Conservation (phyloP, 495 filamentous ascomycete genomes). For the Melanomma pulvis-pyrius region DNA sequence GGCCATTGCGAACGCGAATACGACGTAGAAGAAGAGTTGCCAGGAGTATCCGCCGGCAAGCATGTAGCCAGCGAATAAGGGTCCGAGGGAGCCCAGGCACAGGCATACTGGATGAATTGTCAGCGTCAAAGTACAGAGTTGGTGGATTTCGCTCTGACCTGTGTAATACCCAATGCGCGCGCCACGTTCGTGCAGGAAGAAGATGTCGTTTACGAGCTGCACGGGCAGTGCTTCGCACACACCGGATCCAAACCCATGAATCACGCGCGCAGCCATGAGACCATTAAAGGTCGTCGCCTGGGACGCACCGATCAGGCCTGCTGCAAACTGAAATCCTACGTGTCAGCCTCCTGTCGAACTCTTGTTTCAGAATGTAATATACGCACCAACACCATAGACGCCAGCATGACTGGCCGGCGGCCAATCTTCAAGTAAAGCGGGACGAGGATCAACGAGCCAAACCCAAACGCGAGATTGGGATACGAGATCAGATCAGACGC, state of each 20-base stretch:
- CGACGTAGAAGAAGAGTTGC: constrained; percentile 68
- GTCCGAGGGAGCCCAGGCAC: constrained; percentile 61
- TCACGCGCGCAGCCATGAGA: constrained; percentile 59
- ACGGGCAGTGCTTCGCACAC: constrained; percentile 67
- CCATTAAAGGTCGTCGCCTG: constrained; percentile 54
- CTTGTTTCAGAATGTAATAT: not conserved
- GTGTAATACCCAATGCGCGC: constrained; percentile 63
- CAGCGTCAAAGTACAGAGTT: constrained; percentile 13
- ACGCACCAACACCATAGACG: constrained; percentile 53
- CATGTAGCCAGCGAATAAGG: constrained; percentile 66
- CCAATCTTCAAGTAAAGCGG: constrained; percentile 63
- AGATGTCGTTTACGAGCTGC: constrained; percentile 68
- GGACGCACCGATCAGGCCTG: constrained; percentile 60
- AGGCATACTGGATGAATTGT: constrained; percentile 54
- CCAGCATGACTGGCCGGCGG: constrained; percentile 59
- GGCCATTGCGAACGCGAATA: constrained; percentile 59
- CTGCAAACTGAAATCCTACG: constrained; percentile 51
- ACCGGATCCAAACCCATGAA: constrained; percentile 60
- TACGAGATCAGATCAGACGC: constrained; percentile 64
- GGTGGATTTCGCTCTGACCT: constrained; percentile 39
- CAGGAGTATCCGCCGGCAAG: constrained; percentile 64
- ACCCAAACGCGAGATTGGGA: constrained; percentile 65
- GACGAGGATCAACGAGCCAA: constrained; percentile 55
- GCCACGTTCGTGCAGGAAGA: constrained; percentile 65
- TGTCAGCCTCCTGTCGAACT: not conserved